These are phyloP conservation scores for Citrus glauca DNA, from an alignment of 345 rosid genomes.

Conservation along the genomic window DNA sequence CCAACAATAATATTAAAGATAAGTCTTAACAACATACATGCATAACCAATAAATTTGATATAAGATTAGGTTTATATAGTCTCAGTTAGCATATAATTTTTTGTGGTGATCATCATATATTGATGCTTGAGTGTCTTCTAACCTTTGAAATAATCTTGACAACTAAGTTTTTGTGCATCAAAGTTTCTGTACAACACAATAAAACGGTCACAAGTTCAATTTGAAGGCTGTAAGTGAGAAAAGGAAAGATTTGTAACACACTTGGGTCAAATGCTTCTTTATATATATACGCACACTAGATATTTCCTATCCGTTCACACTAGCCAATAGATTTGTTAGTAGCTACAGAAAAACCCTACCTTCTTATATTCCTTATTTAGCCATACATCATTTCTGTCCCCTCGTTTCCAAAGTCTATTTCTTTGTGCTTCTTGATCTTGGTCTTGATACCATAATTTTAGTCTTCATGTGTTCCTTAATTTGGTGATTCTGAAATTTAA, in stretches of 20 bases:
- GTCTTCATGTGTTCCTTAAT: not conserved
- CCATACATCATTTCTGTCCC: too few relatives aligned
- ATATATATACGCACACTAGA: too few relatives aligned
- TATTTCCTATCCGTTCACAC: not conserved
- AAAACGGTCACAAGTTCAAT: not conserved
- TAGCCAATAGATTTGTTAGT: not conserved
- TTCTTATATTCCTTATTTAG: not conserved
- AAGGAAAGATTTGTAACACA: not conserved
- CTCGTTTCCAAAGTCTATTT: not conserved
- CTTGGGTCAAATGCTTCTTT: not conserved
- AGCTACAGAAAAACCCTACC: not conserved
- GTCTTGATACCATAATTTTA: not conserved
- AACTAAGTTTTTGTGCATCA: too few relatives aligned
- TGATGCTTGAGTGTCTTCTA: not conserved
- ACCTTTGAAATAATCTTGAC: not conserved
- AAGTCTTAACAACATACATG: too few relatives aligned
- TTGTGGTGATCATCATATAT: too few relatives aligned
- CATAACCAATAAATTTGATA: too few relatives aligned
- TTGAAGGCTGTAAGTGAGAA: not conserved
- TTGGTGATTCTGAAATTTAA: not conserved
- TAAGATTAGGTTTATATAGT: too few relatives aligned
- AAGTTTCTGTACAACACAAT: not conserved
- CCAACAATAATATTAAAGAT: too few relatives aligned
- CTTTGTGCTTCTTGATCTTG: not conserved
- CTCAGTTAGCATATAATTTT: too few relatives aligned